Conservation (phyloP, 805 yeast species). For the Wickerhamomyces alni region DNA sequence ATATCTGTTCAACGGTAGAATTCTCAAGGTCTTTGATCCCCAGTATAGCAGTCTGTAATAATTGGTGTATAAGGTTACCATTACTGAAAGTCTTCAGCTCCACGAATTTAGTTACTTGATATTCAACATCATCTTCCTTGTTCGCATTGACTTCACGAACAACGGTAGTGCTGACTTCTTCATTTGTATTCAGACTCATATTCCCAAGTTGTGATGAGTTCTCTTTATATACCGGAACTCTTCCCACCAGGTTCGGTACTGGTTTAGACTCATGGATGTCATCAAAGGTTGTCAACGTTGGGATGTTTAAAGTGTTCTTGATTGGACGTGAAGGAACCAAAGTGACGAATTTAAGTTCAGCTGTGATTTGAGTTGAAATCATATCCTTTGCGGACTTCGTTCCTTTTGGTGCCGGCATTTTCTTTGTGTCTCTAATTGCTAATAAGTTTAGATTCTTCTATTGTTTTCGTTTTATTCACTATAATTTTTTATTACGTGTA, state of each 20-base stretch:
- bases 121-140: constrained; percentile 1
- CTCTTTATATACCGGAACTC: constrained; percentile 14
- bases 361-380: no score
- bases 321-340: not conserved
- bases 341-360: no score
- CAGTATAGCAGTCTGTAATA: constrained; percentile 27
- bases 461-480: no score
- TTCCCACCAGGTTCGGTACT: constrained; percentile 14
- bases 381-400: no score
- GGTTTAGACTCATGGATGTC: not conserved
- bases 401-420: no score
- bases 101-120: constrained; percentile 8
- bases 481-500: no score
- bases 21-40: constrained; percentile 29
- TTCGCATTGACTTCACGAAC: not conserved
- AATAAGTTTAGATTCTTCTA: no score
- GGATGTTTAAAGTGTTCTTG: not conserved
- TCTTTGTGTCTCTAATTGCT: no score
- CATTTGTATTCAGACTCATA: not conserved
- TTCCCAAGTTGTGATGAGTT: constrained; percentile 5
- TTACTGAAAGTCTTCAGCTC: constrained; percentile 29
- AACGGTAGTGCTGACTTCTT: not conserved
- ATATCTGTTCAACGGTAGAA: constrained; percentile 28
- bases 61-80: constrained; percentile 29
- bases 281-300: not conserved